phyloP scores from a whole-genome alignment of 2,329 filamentous ascomycete genomes.

The Nigrospora osmanthi region DNA sequence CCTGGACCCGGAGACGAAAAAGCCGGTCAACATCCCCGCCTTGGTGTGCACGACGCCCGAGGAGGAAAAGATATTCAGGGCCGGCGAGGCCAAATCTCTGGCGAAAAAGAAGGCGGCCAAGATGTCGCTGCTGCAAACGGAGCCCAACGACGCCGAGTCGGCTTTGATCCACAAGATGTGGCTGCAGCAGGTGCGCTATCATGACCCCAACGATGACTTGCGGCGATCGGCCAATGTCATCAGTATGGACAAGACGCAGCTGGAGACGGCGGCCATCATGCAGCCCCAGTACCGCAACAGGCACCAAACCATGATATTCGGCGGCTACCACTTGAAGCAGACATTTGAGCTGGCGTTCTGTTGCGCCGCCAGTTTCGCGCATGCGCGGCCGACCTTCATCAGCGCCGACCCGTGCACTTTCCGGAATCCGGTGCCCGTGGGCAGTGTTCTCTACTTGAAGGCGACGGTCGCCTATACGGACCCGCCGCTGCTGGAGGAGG shows the following conservation, averaged over 20 bases:
- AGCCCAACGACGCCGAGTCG: conserved; percentile 64
- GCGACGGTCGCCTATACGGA: conserved; percentile 68
- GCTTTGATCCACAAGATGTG: conserved; percentile 67
- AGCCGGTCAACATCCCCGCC: conserved; percentile 50
- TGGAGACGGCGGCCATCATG: conserved; percentile 61
- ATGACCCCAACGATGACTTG: conserved; percentile 26
- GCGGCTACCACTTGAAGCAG: conserved; percentile 66
- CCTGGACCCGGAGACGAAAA: conserved; percentile 60
- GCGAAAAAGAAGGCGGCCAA: conserved; percentile 57
- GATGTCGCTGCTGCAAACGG: conserved; percentile 55
- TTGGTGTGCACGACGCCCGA: conserved; percentile 51
- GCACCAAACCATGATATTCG: conserved; percentile 74
- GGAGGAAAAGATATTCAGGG: conserved; percentile 54
- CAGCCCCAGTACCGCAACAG: conserved; percentile 48
- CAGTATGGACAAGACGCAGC: conserved; percentile 53
- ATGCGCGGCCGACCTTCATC: conserved; percentile 62
- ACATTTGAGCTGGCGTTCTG: conserved; percentile 73
- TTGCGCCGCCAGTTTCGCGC: conserved; percentile 63
- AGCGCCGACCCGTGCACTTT: conserved; percentile 68
- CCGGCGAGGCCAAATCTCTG: conserved; percentile 50
- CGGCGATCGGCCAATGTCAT: conserved; percentile 32
- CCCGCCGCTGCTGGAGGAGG: conserved; percentile 35
- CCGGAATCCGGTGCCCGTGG: conserved; percentile 67
- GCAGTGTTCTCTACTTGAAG: conserved; percentile 66
- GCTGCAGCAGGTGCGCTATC: conserved; percentile 59